Evolutionary conservation across 179 eudicot genomes (phyloP), one percentile per base, ranked within the genome.

Genomic region (Beta lomatogona): DNA sequence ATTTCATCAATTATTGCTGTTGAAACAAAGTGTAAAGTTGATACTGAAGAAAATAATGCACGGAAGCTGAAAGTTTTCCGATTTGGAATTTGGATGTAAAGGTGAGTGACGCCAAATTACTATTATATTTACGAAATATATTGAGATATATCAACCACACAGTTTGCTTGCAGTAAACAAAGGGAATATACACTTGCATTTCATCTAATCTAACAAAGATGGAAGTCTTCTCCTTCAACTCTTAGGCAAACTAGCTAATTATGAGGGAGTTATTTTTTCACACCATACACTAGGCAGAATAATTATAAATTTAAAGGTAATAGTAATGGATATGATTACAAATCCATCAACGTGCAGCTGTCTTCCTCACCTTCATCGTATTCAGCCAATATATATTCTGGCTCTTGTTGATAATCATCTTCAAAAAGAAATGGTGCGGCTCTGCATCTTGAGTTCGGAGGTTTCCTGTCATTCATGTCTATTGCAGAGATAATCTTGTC

Each of bases 351-450:
- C 77, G 61, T 78, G 81, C 80, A 84, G 46, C 71, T 85, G 11
- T 85, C 83, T 76, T 89, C 93, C 68, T 89, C 93, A 71, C 86
- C 93, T 73, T 90, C 90, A 59, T 86, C 92, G 50, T 81, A 85
- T 45, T 88, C 97, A 63, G 88, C 88, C 3, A 79, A 85, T 60
- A 84, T 83, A 74, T 66, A 77, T 64, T 87, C 88, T 28, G 79
- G 82, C 83, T 84, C 88, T 65, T 81, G 84, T 74, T 79, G 78
- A 75, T 44, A 74, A 71, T 85, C 86, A 75, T 88, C 91, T 66
- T 86, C 87, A 58, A 92, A 94, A 77, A 96, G 97, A 80, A 74
- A 81, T 21, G 88, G 87, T 22, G 89, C 88, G 73, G 86, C 90
- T 82, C 67, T 86, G 83, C 79, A 67, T 83, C 88, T 83, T 64